A percentile compares a stretch with the other conserved stretches of the same genome.
Evolutionary conservation across 179 eudicot genomes (phyloP).

Genomic region (Gypsophila paniculata): DNA sequence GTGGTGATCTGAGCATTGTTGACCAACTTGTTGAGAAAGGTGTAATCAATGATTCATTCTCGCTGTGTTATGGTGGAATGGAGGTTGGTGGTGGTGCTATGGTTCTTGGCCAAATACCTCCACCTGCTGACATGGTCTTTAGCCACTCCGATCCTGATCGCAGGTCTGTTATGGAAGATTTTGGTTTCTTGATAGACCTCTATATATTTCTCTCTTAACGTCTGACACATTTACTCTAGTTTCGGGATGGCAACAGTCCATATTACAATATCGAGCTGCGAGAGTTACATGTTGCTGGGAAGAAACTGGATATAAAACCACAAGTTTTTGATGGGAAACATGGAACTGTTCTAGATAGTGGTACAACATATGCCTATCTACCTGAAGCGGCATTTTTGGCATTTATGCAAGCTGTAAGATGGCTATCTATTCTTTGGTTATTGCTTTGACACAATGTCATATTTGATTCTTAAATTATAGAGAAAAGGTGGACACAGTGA

Average conservation of each 20-base stretch:
- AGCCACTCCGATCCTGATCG: conserved; percentile 75
- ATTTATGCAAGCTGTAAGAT: conserved; percentile 77
- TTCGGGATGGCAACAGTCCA: conserved; percentile 95
- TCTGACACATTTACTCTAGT: conserved; percentile 98
- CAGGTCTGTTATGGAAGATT: conserved; percentile 56
- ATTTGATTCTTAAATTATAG: neutral
- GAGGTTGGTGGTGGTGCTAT: conserved; percentile 93
- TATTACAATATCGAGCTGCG: conserved; percentile 95
- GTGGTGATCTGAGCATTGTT: conserved; percentile 80
- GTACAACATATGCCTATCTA: conserved; percentile 88
- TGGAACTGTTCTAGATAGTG: conserved; percentile 90
- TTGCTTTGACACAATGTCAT: neutral
- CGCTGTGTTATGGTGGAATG: conserved; percentile 96
- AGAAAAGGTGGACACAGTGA: neutral
- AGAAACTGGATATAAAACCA: conserved; percentile 48
- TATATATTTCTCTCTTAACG: conserved; percentile 43
- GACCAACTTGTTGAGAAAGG: conserved; percentile 85
- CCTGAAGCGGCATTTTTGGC: conserved; percentile 80
- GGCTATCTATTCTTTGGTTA: conserved; percentile 6
- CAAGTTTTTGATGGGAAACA: conserved; percentile 80
- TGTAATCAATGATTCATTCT: conserved; percentile 77
- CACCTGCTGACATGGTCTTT: conserved; percentile 74
- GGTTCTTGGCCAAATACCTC: conserved; percentile 82
- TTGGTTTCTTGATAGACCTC: conserved; percentile 21
- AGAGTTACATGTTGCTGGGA: conserved; percentile 89